A percentile compares a stretch with the other conserved stretches of the same genome.
Conservation (phyloP, 164 flowering plant species). For the Tetracentron sinense region DNA sequence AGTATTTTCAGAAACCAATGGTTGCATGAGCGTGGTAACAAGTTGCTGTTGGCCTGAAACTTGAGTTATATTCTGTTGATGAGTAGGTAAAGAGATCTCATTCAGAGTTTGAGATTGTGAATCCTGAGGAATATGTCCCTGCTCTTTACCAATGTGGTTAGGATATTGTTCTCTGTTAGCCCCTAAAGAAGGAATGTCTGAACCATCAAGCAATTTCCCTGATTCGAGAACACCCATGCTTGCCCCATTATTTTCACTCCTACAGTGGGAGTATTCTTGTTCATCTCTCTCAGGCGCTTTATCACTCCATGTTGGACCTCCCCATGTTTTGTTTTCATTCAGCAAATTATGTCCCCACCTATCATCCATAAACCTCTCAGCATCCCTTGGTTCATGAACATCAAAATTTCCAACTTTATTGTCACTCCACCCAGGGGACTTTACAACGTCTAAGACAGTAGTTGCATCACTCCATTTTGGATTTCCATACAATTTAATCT, state of each 20-base stretch:
- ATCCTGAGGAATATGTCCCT: slow-evolving; percentile 12
- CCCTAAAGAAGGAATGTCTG: slow-evolving; percentile 6
- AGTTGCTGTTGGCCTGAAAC: slow-evolving; percentile 16
- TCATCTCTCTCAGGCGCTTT: slow-evolving; percentile 15
- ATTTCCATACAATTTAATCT: slow-evolving; percentile 10
- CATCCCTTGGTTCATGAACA: slow-evolving; percentile 3
- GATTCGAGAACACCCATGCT: slow-evolving; percentile 12
- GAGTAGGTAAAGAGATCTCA: slow-evolving; percentile 12
- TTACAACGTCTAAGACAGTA: slow-evolving; percentile 1
- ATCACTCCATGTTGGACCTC: slow-evolving; percentile 10
- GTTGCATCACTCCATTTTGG: slow-evolving; percentile 14
- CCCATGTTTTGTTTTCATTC: slow-evolving; percentile 12
- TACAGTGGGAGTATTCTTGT: slow-evolving; percentile 13
- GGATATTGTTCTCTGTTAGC: slow-evolving; percentile 8
- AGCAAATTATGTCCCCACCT: slow-evolving; percentile 21
- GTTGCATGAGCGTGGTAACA: slow-evolving; percentile 4
- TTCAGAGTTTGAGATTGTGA: slow-evolving; percentile 16
- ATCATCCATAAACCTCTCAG: slow-evolving; percentile 19
- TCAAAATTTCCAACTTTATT: slow-evolving; percentile 3
- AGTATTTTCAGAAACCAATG: slow-evolving; percentile 16
- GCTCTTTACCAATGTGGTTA: slow-evolving; percentile 18
- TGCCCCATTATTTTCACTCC: slow-evolving; percentile 16
- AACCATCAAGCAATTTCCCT: slow-evolving; percentile 21
- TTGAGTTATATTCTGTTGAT: slow-evolving; percentile 11
- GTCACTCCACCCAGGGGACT: slow-evolving; percentile 5